phyloP scores from a whole-genome alignment of 2,329 filamentous ascomycete genomes.

The Ceratocystis harringtonii region DNA sequence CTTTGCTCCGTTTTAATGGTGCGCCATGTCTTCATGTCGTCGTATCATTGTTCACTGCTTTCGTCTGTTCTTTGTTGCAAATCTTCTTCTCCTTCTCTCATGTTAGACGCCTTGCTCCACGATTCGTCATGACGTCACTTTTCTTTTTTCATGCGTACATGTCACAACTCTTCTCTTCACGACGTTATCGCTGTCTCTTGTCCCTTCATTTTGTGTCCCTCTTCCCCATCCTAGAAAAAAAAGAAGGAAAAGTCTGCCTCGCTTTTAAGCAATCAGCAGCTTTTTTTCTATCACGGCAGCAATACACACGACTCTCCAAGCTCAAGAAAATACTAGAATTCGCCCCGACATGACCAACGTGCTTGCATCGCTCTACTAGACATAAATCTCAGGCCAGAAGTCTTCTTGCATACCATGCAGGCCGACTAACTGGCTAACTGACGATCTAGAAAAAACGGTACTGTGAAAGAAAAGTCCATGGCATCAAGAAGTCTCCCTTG shows the following conservation, averaged over 20 bases:
- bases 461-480: background rate
- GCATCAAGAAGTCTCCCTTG: background rate
- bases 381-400: background rate
- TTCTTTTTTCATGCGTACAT: background rate
- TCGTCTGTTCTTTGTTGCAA: background rate
- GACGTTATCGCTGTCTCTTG: background rate
- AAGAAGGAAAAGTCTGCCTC: background rate
- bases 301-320: background rate
- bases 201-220: background rate
- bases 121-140: conserved; percentile 14
- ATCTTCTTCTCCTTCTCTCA: conserved; percentile 9
- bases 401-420: background rate
- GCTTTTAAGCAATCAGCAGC: conserved; percentile 2
- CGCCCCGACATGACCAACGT: background rate
- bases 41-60: background rate
- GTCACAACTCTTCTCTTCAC: background rate
- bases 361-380: background rate
- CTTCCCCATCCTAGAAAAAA: background rate
- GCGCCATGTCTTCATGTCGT: background rate
- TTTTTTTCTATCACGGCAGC: background rate
- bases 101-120: conserved; percentile 15
- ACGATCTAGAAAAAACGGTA: background rate
- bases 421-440: background rate
- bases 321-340: background rate
- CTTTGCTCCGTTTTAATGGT: background rate